These are phyloP conservation scores for Penicillium sp. DNA, from an alignment of 2,329 filamentous ascomycete species.

Conservation along the genomic window DNA sequence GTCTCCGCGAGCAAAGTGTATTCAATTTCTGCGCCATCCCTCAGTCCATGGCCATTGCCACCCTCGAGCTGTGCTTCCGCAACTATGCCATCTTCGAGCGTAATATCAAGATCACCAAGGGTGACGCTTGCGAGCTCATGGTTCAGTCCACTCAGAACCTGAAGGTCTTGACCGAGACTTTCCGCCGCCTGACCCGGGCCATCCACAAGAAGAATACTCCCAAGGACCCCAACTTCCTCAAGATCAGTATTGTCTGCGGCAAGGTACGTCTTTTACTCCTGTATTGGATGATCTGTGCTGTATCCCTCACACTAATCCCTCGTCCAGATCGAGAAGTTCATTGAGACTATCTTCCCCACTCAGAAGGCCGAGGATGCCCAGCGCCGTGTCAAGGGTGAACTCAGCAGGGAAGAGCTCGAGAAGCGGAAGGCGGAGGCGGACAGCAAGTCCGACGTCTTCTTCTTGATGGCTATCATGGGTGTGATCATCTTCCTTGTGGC, in stretches of 20 bases:
- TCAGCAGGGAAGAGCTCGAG: constrained; percentile 62
- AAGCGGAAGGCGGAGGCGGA: constrained; percentile 54
- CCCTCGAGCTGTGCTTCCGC: constrained; percentile 86
- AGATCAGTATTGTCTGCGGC: constrained; percentile 87
- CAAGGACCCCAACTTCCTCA: constrained; percentile 85
- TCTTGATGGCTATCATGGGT: constrained; percentile 71
- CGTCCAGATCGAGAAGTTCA: constrained; percentile 84
- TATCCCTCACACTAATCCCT: constrained; percentile 12
- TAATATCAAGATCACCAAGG: constrained; percentile 96
- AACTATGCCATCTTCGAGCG: constrained; percentile 83
- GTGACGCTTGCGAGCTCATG: constrained; percentile 90
- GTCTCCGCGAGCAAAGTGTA: constrained; percentile 90
- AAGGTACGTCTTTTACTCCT: constrained; percentile 59
- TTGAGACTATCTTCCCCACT: constrained; percentile 87
- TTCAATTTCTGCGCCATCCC: constrained; percentile 99
- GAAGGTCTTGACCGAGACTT: constrained; percentile 76
- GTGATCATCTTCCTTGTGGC: constrained; percentile 75
- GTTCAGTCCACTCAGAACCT: constrained; percentile 90
- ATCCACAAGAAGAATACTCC: constrained; percentile 96
- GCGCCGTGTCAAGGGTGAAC: constrained; percentile 53
- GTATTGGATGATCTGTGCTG: not conserved
- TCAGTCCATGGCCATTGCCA: constrained; percentile 96
- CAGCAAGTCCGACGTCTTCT: constrained; percentile 58
- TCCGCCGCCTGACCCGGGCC: constrained; percentile 73
- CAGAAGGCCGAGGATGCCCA: constrained; percentile 68